A percentile compares a stretch with the other conserved stretches of the same genome.
phyloP scores from a whole-genome alignment of 1,284 basidiomycete species.

The Leccinum subrobustum region DNA sequence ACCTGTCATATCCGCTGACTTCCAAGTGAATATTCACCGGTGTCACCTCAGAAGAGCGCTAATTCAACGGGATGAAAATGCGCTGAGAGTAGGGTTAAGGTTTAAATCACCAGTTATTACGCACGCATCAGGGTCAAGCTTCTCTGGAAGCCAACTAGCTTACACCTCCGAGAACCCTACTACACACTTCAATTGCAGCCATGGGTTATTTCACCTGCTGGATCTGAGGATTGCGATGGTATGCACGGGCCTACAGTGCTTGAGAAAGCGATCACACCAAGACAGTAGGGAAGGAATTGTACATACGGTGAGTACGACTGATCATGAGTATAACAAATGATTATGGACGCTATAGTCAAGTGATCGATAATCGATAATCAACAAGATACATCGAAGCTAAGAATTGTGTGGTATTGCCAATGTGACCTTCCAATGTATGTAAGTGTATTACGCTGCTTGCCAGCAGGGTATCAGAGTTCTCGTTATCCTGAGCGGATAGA shows the following conservation, averaged over 20 bases:
- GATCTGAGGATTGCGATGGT: background rate
- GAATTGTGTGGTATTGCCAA: slow-evolving; percentile 9
- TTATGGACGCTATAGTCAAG: background rate
- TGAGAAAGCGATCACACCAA: background rate
- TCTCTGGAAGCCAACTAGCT: background rate
- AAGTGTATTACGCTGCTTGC: slow-evolving; percentile 14
- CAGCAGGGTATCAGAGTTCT: slow-evolving; percentile 26
- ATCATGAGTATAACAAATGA: background rate
- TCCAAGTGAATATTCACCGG: background rate
- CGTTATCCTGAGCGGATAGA: slow-evolving; percentile 2
- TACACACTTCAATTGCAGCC: background rate
- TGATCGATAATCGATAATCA: slow-evolving; percentile 6
- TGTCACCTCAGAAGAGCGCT: background rate
- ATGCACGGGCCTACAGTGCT: background rate
- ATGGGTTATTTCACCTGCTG: background rate
- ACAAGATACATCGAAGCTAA: background rate
- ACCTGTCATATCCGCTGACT: background rate
- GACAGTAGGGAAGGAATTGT: background rate
- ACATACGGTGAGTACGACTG: background rate
- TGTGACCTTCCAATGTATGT: slow-evolving; percentile 10
- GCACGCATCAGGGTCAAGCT: background rate
- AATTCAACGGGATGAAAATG: background rate
- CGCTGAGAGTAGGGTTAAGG: background rate
- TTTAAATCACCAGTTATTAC: background rate
- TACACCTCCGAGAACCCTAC: background rate